phyloP scores from a whole-genome alignment of 805 yeast genomes.

The Myxozyma monticola region DNA sequence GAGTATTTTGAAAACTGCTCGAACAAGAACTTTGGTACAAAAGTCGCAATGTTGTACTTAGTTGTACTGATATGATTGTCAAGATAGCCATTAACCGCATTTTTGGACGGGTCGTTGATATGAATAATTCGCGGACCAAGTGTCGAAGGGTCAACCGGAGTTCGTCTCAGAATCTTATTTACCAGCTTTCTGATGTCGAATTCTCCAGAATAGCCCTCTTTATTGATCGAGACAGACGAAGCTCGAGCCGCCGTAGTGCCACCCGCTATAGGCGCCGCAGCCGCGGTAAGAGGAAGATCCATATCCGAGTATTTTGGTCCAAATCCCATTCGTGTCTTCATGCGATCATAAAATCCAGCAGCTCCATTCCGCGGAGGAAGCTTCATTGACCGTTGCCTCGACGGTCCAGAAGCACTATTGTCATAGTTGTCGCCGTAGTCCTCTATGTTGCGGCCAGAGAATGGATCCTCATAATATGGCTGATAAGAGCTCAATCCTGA shows the following conservation, averaged over 20 bases:
- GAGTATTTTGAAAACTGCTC: constrained; percentile 98
- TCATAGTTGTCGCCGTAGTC: not conserved
- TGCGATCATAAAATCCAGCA: constrained; percentile 19
- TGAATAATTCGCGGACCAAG: constrained; percentile 65
- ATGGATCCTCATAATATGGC: constrained; percentile 24
- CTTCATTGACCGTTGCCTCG: constrained; percentile 7
- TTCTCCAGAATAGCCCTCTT: constrained; percentile 1
- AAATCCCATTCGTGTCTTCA: constrained; percentile 20
- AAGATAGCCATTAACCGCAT: constrained; percentile 56
- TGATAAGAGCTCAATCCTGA: constrained; percentile 20
- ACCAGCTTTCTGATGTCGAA: constrained; percentile 14
- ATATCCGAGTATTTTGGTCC: constrained; percentile 22
- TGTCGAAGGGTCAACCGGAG: constrained; percentile 34
- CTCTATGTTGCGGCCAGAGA: not conserved
- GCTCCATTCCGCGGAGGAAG: constrained; percentile 9
- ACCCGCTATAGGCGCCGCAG: constrained; percentile 11
- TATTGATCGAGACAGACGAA: not conserved
- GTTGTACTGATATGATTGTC: constrained; percentile 93
- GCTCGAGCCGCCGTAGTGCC: not conserved
- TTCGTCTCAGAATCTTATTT: constrained; percentile 33
- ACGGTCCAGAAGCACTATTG: constrained; percentile 3
- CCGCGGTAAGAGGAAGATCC: constrained; percentile 26
- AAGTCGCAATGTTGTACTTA: constrained; percentile 89
- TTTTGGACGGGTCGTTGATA: constrained; percentile 62
- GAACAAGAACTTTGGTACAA: constrained; percentile 87